Percentiles rank a stretch among this genome's conserved stretches.
Conservation (phyloP, 805 yeast species). For the Candida vaughaniae region DNA sequence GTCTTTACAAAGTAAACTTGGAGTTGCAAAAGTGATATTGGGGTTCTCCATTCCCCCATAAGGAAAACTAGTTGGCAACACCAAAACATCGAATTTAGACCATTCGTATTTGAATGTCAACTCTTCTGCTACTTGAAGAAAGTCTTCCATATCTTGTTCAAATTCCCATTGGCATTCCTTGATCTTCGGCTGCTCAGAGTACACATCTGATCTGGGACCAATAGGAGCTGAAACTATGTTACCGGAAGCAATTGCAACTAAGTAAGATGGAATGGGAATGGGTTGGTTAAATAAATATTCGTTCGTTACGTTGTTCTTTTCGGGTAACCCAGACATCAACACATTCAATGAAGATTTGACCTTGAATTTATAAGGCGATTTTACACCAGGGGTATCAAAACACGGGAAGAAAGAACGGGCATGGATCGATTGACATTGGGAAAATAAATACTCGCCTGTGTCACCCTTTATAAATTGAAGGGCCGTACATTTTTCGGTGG, state of each 20-base stretch:
- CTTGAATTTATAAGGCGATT: constrained; percentile 24
- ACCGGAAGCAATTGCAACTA: constrained; percentile 35
- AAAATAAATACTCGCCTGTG: constrained; percentile 33
- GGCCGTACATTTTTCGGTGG: constrained; percentile 34
- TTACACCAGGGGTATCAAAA: constrained; percentile 36
- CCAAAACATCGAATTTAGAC: constrained; percentile 32
- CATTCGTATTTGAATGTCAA: constrained; percentile 35
- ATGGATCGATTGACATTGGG: constrained; percentile 38
- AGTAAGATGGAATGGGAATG: constrained; percentile 34
- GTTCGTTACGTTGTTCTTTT: constrained; percentile 9
- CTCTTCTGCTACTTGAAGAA: constrained; percentile 32
- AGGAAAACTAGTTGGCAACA: constrained; percentile 32
- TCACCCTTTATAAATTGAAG: constrained; percentile 35
- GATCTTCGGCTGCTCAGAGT: constrained; percentile 26
- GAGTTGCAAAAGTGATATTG: constrained; percentile 33
- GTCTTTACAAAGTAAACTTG: constrained; percentile 33
- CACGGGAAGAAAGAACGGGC: constrained; percentile 37
- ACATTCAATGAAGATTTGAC: constrained; percentile 26
- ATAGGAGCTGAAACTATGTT: constrained; percentile 27
- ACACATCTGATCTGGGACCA: constrained; percentile 35
- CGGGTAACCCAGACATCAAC: constrained; percentile 32
- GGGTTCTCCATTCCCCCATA: constrained; percentile 43
- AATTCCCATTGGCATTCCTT: constrained; percentile 34
- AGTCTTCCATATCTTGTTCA: constrained; percentile 34
- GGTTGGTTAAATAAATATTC: constrained; percentile 30